A percentile compares a stretch with the other conserved stretches of the same genome.
Conservation (phyloP, 345 rosid genomes). For the Durio zibethinus region DNA sequence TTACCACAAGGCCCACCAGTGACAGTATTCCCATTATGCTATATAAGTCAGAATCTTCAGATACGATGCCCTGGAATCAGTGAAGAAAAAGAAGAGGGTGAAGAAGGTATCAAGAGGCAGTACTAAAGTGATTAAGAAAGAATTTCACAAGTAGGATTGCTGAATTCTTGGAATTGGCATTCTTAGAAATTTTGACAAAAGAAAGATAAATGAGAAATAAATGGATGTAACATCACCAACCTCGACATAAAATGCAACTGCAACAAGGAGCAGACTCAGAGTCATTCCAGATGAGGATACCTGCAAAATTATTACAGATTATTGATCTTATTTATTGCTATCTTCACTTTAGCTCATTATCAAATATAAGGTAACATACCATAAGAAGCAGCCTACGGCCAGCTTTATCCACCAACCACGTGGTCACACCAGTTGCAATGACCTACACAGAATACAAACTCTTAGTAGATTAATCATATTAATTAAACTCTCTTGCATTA, state of each 20-base stretch:
- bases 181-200: neutral
- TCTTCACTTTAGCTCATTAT: neutral
- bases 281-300: slow-evolving; percentile 79
- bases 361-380: slow-evolving; percentile 38
- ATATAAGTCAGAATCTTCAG: slow-evolving; percentile 55
- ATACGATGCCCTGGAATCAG: slow-evolving; percentile 43
- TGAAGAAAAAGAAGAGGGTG: slow-evolving; percentile 14
- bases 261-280: slow-evolving; percentile 61
- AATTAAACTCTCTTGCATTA: neutral
- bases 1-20: slow-evolving; percentile 89
- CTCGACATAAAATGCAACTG: slow-evolving; percentile 67
- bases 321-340: neutral
- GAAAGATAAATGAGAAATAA: slow-evolving; percentile 6
- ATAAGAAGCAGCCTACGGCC: slow-evolving; percentile 90
- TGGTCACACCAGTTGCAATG: slow-evolving; percentile 68
- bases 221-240: slow-evolving; percentile 31
- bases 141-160: neutral
- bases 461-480: neutral
- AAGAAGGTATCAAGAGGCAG: slow-evolving; percentile 16
- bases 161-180: neutral
- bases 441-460: slow-evolving; percentile 46
- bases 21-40: slow-evolving; percentile 62
- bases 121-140: slow-evolving; percentile 4
- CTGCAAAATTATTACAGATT: slow-evolving; percentile 32
- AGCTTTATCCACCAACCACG: slow-evolving; percentile 81